Evolutionary conservation across 768 basidiomycete species (phyloP), one percentile per base, ranked within the genome.

Genomic region (Podaxis sp.): DNA sequence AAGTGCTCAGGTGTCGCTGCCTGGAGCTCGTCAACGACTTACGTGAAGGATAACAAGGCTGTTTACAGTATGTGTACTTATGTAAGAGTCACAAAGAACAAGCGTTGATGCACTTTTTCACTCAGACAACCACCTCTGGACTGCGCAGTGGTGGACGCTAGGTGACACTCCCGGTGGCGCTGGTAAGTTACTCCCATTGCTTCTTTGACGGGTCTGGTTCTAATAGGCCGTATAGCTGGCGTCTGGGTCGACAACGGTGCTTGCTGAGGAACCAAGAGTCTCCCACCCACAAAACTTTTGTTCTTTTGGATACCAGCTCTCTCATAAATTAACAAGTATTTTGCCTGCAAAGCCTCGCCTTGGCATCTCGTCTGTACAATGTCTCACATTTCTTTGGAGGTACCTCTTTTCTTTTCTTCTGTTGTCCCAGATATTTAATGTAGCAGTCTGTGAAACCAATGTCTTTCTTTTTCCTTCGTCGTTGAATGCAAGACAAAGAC

Each of bases 71-170:
- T 64, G 78, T 70, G 26, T 44, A 33, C 1, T 8, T 41, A 33
- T 33, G 30, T 33, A 28, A 2, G 22, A 17, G 40, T 28, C 10
- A 12, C 17, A 41, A 46, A 36, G 7, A 36, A 12, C n/a, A 12
- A 50, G 33, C 13, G 8, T 2, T 13, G 22, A 24, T 48, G 33
- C n/a, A 11, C 41, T 57, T 52, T 15, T 44, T 44, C 52, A 33
- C 33, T 54, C 54, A 84, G 82, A 70, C 57, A 79, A 80, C 3
- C 77, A 85, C 64, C 74, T 87, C 37, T 87, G 85, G 85, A 83
- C 80, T 17, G 84, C 83, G 17, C 76, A 81, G 70, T 87, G 86
- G 85, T 87, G 86, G 86, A 86, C 85, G 5, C 74, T 83, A 66
- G 80, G 75, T 26, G 86, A 88, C 63, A 80, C 74, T 49, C 86